Evolutionary conservation across 2,329 filamentous ascomycete species (phyloP), one percentile per base, ranked within the genome.

Genomic region (Aspergillus bombycis): DNA sequence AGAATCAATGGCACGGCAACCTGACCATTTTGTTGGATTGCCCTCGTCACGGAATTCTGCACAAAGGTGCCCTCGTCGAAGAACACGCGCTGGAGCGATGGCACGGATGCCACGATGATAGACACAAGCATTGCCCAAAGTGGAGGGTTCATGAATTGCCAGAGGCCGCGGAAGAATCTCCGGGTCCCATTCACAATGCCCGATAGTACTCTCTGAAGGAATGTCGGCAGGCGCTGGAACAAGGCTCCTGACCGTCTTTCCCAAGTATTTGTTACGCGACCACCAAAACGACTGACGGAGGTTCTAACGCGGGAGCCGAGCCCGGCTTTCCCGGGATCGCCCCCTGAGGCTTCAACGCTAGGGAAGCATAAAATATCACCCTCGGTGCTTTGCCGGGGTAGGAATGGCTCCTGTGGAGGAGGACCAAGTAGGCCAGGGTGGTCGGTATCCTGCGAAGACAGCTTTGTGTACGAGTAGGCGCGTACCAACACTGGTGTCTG

Each of bases 111-210:
- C 7, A 99, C 91, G 57, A 97, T 80, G 53, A 98, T 89, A n/a
- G 95, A 92, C 45, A 89, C 83, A 38, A 98, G 82, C 95, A 99
- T 98, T 34, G 95, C 94, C 93, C 94, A 98, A 30, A 99, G 88
- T 0, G 95, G 95, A 48, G 95, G 94, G 79, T 98, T 98, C 94
- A 99, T 98, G 77, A 97, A 97, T 55, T 91, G 91, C 91, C 91
- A 95, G 14, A 94, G 76, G 58, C 93, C 93, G 56, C 79, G 80
- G 69, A 86, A 79, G 70, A 92, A 89, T 66, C 76, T 85, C 77
- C 70, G 70, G 34, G 80, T 59, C 48, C 76, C 79, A 36, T 72
- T 76, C 52, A 76, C 80, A 21, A 80, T 66, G 28, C 76, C 80
- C 11, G 80, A 77, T 4, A 89, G 71, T 8, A 74, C 68, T 57